Percentiles rank a stretch among this genome's conserved stretches.
These are phyloP conservation scores for Picochlorum sp. DNA, from an alignment of 139 green algal genomes.

Conservation along the genomic window DNA sequence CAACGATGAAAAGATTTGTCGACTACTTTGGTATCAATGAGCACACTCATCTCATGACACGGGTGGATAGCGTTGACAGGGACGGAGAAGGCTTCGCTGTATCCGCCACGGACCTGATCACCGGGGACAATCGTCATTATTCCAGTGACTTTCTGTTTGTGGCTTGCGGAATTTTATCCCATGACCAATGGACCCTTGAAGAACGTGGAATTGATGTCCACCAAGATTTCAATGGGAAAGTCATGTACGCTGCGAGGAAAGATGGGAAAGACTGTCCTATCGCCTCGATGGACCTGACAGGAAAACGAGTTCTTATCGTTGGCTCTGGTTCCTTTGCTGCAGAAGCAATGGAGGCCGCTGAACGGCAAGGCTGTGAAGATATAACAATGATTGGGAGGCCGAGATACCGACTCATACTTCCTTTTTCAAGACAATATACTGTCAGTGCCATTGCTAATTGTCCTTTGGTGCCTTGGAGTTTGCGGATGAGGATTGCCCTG, in stretches of 20 bases:
- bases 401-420: slow-evolving; percentile 23
- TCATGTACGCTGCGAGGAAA: slow-evolving; percentile 13
- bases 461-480: slow-evolving; percentile 16
- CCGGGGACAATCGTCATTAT: not conserved
- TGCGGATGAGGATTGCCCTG: slow-evolving; percentile 11
- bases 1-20: too few relatives aligned
- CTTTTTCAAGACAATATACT: slow-evolving; percentile 24
- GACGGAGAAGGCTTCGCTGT: not conserved
- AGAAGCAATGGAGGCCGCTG: slow-evolving; percentile 20
- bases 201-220: slow-evolving; percentile 12
- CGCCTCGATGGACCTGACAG: not conserved
- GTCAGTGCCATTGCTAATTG: slow-evolving; percentile 11
- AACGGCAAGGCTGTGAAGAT: slow-evolving; percentile 6
- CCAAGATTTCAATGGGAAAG: slow-evolving; percentile 8
- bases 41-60: too few relatives aligned
- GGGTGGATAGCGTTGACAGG: too few relatives aligned
- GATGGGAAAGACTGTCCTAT: slow-evolving; percentile 12
- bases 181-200: slow-evolving; percentile 7
- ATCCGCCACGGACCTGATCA: not conserved
- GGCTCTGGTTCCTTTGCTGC: slow-evolving; percentile 26
- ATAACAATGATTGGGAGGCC: slow-evolving; percentile 18
- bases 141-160: slow-evolving; percentile 9
- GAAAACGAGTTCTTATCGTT: slow-evolving; percentile 24
- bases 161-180: slow-evolving; percentile 13
- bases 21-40: too few relatives aligned